Evolutionary conservation across 257 asterid genomes (phyloP).

Genomic region (Solanum virginianum): DNA sequence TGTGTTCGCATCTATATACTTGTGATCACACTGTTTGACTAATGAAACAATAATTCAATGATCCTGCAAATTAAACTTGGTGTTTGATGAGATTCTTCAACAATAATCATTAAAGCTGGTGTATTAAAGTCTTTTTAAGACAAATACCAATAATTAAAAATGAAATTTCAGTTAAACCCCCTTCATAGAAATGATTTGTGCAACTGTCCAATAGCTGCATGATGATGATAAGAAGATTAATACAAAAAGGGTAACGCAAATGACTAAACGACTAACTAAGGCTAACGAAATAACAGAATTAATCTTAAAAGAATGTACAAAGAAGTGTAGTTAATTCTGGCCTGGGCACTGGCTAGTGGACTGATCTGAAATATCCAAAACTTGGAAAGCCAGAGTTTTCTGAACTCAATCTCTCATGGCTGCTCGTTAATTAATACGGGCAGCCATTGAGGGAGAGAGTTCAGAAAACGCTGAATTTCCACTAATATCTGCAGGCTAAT

Average conservation of each 20-base stretch:
- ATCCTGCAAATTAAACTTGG: too few relatives aligned
- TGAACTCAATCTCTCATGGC: neutral
- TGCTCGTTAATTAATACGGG: neutral
- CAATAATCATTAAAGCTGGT: too few relatives aligned
- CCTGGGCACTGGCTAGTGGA: neutral
- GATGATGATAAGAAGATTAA: neutral
- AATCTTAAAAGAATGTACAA: neutral
- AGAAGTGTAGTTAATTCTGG: neutral
- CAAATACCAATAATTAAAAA: too few relatives aligned
- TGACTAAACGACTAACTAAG: too few relatives aligned
- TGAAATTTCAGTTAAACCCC: too few relatives aligned
- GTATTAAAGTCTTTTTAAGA: too few relatives aligned
- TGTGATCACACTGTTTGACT: too few relatives aligned
- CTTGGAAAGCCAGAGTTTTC: neutral
- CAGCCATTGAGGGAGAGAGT: constrained; percentile 35
- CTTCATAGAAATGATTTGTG: too few relatives aligned
- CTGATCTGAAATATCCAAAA: neutral
- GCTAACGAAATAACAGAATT: too few relatives aligned
- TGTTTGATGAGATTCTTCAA: too few relatives aligned
- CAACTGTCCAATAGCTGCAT: neutral
- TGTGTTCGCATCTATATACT: too few relatives aligned
- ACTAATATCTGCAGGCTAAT: neutral
- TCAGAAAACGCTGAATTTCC: constrained; percentile 15
- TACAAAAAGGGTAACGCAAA: neutral
- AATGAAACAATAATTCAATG: too few relatives aligned